phyloP scores from a whole-genome alignment of 805 yeast species.

The Saccharomycopsis sp. region DNA sequence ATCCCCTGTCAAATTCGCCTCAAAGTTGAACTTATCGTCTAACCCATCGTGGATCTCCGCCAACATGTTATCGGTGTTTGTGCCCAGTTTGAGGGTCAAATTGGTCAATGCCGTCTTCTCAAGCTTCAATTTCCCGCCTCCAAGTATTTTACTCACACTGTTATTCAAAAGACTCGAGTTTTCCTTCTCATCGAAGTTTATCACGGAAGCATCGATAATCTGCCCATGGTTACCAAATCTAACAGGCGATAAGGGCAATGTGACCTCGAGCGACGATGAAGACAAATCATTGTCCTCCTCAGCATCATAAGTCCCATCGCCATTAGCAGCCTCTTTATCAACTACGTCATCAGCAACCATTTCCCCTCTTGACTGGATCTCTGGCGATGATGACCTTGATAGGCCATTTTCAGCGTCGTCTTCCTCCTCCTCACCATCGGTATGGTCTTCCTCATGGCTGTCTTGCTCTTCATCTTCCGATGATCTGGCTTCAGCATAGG shows the following conservation, averaged over 20 bases:
- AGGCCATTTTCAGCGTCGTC: constrained; percentile 1
- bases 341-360: neutral
- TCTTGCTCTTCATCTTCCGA: constrained; percentile 1
- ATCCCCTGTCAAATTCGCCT: constrained; percentile 17
- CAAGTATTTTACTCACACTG: neutral
- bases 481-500: constrained; percentile 6
- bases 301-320: constrained; percentile 1
- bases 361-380: neutral
- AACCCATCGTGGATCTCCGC: neutral
- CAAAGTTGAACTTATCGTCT: constrained; percentile 18
- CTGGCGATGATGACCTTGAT: neutral
- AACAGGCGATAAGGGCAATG: neutral
- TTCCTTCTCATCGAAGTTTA: neutral
- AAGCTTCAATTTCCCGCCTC: neutral
- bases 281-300: neutral
- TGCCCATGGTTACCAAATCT: neutral
- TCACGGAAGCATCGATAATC: neutral
- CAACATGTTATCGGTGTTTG: neutral
- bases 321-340: constrained; percentile 15
- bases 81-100: neutral
- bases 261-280: neutral
- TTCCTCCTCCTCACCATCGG: constrained; percentile 6
- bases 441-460: neutral
- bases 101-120: neutral
- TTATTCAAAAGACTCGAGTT: neutral